Evolutionary conservation across 2,329 filamentous ascomycete genomes (phyloP).

Genomic region (Phaeoacremonium minimum): DNA sequence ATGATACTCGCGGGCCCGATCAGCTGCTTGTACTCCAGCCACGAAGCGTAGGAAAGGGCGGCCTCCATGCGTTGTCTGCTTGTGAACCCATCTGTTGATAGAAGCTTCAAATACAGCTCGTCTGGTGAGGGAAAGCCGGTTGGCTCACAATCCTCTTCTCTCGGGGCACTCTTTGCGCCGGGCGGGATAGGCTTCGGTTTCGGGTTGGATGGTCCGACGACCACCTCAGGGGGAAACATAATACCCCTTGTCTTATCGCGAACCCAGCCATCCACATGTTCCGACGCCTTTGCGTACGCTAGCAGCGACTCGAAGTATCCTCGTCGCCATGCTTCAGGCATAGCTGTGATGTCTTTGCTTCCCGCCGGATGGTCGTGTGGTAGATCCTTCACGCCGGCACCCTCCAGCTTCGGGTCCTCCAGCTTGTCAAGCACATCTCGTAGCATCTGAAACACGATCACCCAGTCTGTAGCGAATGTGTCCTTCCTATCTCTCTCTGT

Average conservation of each 20-base stretch:
- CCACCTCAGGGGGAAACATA: slow-evolving; percentile 67
- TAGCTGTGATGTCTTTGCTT: slow-evolving; percentile 66
- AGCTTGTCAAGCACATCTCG: slow-evolving; percentile 58
- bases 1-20: slow-evolving; percentile 64
- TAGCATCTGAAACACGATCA: slow-evolving; percentile 56
- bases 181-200: slow-evolving; percentile 68
- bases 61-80: slow-evolving; percentile 77
- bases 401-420: slow-evolving; percentile 66
- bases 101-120: slow-evolving; percentile 73
- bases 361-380: slow-evolving; percentile 36
- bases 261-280: slow-evolving; percentile 73
- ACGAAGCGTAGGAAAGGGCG: slow-evolving; percentile 77
- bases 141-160: slow-evolving; percentile 69
- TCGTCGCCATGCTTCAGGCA: slow-evolving; percentile 78
- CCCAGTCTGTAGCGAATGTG: slow-evolving; percentile 63
- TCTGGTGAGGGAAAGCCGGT: slow-evolving; percentile 65
- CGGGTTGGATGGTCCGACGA: slow-evolving; percentile 81
- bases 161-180: slow-evolving; percentile 57
- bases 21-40: slow-evolving; percentile 72
- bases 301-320: slow-evolving; percentile 84
- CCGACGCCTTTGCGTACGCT: slow-evolving; percentile 69
- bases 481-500: slow-evolving; percentile 53
- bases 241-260: slow-evolving; percentile 62
- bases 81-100: slow-evolving; percentile 76
- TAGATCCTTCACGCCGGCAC: slow-evolving; percentile 57